A percentile compares a stretch with the other conserved stretches of the same genome.
Evolutionary conservation across 1,284 basidiomycete genomes (phyloP).

Genomic region (Cryptococcus sp.): DNA sequence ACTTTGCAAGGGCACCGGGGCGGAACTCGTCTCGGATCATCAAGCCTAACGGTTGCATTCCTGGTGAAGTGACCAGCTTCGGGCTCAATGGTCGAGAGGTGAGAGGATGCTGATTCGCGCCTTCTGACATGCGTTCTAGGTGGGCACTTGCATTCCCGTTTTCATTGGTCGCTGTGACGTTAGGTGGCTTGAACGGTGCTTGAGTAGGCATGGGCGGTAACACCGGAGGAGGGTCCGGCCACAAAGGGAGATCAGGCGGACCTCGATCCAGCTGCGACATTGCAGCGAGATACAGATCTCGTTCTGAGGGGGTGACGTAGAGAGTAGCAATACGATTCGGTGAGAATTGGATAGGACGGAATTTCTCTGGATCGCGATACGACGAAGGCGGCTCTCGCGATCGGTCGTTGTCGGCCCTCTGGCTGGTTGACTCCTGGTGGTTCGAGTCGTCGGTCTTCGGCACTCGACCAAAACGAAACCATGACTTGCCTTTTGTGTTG

Average conservation of each 20-base stretch:
- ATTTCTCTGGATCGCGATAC: conserved; percentile 14
- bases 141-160: conserved; percentile 4
- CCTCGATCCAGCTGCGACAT: conserved; percentile 38
- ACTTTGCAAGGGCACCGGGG: background rate
- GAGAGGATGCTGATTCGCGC: conserved; percentile 7
- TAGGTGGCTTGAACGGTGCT: conserved; percentile 1
- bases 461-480: conserved; percentile 1
- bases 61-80: conserved; percentile 37
- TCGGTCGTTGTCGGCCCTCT: background rate
- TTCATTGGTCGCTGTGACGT: background rate
- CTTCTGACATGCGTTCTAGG: conserved; percentile 5
- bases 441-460: background rate
- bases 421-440: background rate
- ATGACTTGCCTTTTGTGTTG: conserved; percentile 4
- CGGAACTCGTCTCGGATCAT: conserved; percentile 37
- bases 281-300: conserved; percentile 44
- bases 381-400: conserved; percentile 7
- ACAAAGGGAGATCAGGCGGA: conserved; percentile 37
- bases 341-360: conserved; percentile 33
- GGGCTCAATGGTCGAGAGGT: conserved; percentile 23
- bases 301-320: conserved; percentile 41
- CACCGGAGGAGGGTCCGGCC: conserved; percentile 39
- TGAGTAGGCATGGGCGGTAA: conserved; percentile 24
- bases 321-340: conserved; percentile 36
- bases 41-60: conserved; percentile 21